Conservation (phyloP, 1,139 yeast species). For the Nakaseomyces bracarensis region DNA sequence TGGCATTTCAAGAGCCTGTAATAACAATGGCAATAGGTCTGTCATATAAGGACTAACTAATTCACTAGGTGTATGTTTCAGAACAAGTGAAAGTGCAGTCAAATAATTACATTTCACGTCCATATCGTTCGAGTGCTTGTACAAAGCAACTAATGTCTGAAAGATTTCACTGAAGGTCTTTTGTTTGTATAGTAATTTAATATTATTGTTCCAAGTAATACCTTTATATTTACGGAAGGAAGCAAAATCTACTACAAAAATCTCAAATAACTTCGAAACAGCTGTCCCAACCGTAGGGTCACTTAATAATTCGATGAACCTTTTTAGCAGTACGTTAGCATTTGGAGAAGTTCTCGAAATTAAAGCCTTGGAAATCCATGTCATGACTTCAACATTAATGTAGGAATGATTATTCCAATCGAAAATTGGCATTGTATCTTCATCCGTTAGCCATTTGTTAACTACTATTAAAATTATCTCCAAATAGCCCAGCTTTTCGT, state of each 20-base stretch:
- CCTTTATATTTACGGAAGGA: conserved; percentile 48
- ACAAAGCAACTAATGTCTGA: conserved; percentile 41
- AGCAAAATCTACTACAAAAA: conserved; percentile 58
- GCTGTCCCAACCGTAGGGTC: conserved; percentile 30
- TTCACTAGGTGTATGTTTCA: conserved; percentile 55
- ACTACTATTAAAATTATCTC: conserved; percentile 49
- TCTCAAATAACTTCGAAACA: conserved; percentile 51
- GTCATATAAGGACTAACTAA: conserved; percentile 56
- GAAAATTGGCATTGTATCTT: conserved; percentile 9
- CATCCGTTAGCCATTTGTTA: conserved; percentile 41
- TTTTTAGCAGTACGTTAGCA: conserved; percentile 38
- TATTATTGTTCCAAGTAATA: conserved; percentile 45
- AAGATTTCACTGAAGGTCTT: conserved; percentile 55
- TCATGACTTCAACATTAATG: conserved; percentile 42
- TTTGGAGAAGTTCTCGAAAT: conserved; percentile 47
- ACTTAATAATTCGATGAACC: conserved; percentile 35
- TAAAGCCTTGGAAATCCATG: conserved; percentile 71
- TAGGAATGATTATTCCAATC: conserved; percentile 15
- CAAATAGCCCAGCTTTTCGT: conserved; percentile 46
- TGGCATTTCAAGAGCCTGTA: conserved; percentile 52
- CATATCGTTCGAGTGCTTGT: conserved; percentile 26
- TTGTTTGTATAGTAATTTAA: conserved; percentile 68
- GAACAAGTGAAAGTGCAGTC: conserved; percentile 56
- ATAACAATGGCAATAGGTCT: conserved; percentile 58
- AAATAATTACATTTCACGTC: conserved; percentile 42